Base-by-base conservation (phyloP, 1,139 yeast genomes). In the Kodamaea arcana region DNA sequence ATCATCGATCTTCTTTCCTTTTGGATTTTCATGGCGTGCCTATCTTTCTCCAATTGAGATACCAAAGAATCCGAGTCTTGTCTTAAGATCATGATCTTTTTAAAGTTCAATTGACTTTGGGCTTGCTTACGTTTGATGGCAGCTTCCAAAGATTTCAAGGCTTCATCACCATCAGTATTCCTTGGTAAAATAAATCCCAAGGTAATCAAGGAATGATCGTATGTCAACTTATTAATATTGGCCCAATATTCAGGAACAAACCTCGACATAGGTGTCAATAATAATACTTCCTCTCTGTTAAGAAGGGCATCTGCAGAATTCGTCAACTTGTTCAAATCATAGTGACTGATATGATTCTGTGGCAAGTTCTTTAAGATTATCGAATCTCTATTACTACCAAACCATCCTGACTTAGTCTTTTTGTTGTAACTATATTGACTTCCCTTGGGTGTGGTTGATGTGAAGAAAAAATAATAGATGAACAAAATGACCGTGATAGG, bases 131-230 rank as follows among this genome's bases (percentile, higher is more conserved):
- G 40, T 50, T 84, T 84, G 36, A 92, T 79, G 7, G 86, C 94
- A 22, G 64, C 59, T 58, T 88, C 95, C 46, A 92, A 70, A 44
- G 68, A 58, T 48, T 74, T 72, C 47, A 90, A 66, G 0, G 95
- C 94, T 23, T 54, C 60, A 59, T 88, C 95, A 32, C 97, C 97
- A 35, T 83, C 83, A 14, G 69, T 59, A 27, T 78, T 78, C 48
- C 94, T 72, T 34, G 98, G 97, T 31, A 90, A 73, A 34, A 92
- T 90, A 55, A 92, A 90, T 0, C 97, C 98, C 38, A 92, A 70
- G 46, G 90, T 94, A 33, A 90, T 72, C 46, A 86, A 72, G 31
- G 78, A 79, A 57, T 92, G 86, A 40, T 96, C 97, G 57, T 92
- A 92, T 13, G 79, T 67, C 50, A 92, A 65, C 45, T 71, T 70